These are phyloP conservation scores for Erysimum cheiranthoides DNA, from an alignment of 345 rosid genomes.

Conservation along the genomic window DNA sequence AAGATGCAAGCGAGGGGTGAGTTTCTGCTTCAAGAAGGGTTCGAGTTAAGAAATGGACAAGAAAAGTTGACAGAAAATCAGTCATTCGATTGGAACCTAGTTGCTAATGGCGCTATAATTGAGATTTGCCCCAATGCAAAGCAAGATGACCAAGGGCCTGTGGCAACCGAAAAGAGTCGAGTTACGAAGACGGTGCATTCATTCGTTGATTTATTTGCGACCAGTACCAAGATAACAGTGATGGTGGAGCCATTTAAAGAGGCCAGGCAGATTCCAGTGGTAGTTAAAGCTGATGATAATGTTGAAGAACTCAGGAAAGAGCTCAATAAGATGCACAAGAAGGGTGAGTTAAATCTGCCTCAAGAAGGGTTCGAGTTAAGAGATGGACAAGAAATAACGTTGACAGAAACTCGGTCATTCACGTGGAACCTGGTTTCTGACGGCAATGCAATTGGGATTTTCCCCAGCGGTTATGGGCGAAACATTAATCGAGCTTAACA, in stretches of 20 bases:
- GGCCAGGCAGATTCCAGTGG: slow-evolving; percentile 54
- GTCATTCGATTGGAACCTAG: too few relatives aligned
- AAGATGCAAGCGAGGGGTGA: too few relatives aligned
- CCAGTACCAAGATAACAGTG: too few relatives aligned
- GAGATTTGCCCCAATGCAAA: too few relatives aligned
- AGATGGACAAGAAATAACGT: slow-evolving; percentile 44
- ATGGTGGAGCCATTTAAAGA: slow-evolving; percentile 26
- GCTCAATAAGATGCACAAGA: slow-evolving; percentile 59
- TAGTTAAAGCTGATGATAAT: slow-evolving; percentile 59
- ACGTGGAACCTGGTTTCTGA: neutral
- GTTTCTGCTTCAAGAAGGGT: too few relatives aligned
- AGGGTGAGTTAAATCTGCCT: slow-evolving; percentile 56
- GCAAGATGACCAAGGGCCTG: too few relatives aligned
- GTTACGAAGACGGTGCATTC: too few relatives aligned
- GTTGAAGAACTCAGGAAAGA: slow-evolving; percentile 72
- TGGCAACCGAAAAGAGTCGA: too few relatives aligned
- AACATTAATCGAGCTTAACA: neutral
- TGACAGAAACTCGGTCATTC: neutral
- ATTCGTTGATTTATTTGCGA: too few relatives aligned
- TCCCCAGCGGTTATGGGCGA: neutral
- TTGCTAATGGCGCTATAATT: too few relatives aligned
- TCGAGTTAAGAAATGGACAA: too few relatives aligned
- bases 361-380: slow-evolving; percentile 67
- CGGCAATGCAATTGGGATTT: neutral
- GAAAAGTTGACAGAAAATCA: too few relatives aligned